Evolutionary conservation across 2,329 filamentous ascomycete species (phyloP).

Genomic region (Cryoendolithus antarcticus): DNA sequence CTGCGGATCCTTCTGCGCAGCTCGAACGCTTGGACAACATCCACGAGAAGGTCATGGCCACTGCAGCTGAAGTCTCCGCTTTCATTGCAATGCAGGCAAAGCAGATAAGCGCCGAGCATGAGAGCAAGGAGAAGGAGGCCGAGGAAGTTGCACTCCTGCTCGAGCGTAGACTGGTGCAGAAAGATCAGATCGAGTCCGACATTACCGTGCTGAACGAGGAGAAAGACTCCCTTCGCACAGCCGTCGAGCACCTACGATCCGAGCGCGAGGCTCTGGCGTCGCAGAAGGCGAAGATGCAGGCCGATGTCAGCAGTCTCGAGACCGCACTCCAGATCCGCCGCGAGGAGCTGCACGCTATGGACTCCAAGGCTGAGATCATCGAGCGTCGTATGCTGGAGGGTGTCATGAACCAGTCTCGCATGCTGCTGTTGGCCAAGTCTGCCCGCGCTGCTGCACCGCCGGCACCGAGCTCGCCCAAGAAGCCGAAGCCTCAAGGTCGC

Average conservation of each 20-base stretch:
- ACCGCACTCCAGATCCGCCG: slow-evolving; percentile 79
- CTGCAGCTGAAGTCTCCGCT: slow-evolving; percentile 69
- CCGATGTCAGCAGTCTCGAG: slow-evolving; percentile 81
- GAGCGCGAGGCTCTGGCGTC: slow-evolving; percentile 65
- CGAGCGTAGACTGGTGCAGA: slow-evolving; percentile 59
- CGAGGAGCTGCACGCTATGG: slow-evolving; percentile 86
- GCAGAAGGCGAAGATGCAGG: slow-evolving; percentile 68
- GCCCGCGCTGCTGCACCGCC: slow-evolving; percentile 20
- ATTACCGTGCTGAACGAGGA: slow-evolving; percentile 33
- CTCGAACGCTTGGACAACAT: slow-evolving; percentile 79
- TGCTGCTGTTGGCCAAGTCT: slow-evolving; percentile 64
- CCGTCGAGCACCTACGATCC: slow-evolving; percentile 45
- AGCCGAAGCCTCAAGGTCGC: slow-evolving; percentile 28
- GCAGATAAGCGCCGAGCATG: slow-evolving; percentile 63
- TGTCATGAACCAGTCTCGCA: slow-evolving; percentile 88
- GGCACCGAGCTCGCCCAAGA: slow-evolving; percentile 23
- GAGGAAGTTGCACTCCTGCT: slow-evolving; percentile 71
- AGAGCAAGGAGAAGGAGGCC: slow-evolving; percentile 64
- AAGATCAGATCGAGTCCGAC: slow-evolving; percentile 43
- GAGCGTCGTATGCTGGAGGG: slow-evolving; percentile 90
- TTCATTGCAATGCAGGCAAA: slow-evolving; percentile 69
- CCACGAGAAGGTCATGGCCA: slow-evolving; percentile 73
- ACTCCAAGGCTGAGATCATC: slow-evolving; percentile 71
- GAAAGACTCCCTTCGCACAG: slow-evolving; percentile 36
- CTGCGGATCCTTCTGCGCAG: slow-evolving; percentile 59